Evolutionary conservation across 805 yeast genomes (phyloP), one percentile per base, ranked within the genome.

Genomic region (Yarrowia sp.): DNA sequence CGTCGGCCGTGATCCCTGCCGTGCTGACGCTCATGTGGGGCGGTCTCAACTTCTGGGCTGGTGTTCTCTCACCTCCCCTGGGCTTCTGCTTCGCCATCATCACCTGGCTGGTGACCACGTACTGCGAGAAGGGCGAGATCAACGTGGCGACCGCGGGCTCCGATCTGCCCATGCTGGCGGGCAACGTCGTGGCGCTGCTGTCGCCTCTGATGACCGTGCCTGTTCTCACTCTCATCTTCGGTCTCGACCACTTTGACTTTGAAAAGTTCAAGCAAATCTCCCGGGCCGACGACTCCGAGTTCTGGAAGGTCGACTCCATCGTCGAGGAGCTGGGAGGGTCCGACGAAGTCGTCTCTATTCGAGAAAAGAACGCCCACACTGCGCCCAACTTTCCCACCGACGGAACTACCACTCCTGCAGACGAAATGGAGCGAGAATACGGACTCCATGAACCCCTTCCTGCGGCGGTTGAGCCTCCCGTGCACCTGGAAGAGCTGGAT

Each of bases 151-250:
- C 84, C 76, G 86, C 96, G n/a, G 95, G 94, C 71, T 85, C 83
- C 70, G 96, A 93, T 76, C 84, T 90, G 75, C 89, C 97, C 47
- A 93, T 93, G 97, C 82, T 92, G 70, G 87, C 88, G 3, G 97
- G 97, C 69, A 92, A 92, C 77, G 86, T 91, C 56, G 92, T 91
- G 65, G 94, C 97, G 0, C 79, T 92, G 70, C 80, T 86, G 66
- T 84, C 93, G 1, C 97, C 97, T 10, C 74, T 85, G 17, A 77
- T 92, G 17, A 82, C 87, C 68, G 80, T 87, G 60, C 92, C 96
- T 34, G 74, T 88, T 10, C 79, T 92, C 67, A 89, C 95, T 0
- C 80, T 82, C 44, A 79, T 78, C 17, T 88, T 88, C 76, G 87
- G 86, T 67, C 86, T 89, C 5, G 93, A 88, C 73, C 82, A 89